Evolutionary conservation across 1,284 basidiomycete genomes (phyloP), one percentile per base, ranked within the genome.

Genomic region (Ceratobasidium sp.): DNA sequence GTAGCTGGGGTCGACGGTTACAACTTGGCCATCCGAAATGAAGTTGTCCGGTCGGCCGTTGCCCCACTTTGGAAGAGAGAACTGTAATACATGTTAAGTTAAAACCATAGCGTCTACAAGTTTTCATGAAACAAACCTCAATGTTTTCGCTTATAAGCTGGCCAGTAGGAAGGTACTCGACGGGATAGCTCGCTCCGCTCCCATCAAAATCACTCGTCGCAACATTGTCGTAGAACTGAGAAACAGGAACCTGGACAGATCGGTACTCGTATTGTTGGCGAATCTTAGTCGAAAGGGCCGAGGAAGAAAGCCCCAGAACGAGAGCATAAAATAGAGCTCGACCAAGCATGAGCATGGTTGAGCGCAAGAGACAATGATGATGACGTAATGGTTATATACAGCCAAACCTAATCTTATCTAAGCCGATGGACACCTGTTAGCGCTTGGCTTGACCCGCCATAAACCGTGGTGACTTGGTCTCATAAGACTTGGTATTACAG

Each of bases 181-280:
- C 52, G 2, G 73, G 63, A 73, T 71, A 77, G 6, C 44, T 44
- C n/a, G 46, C 62, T 18, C 71, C 72, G 26, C 35, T 63, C 46
- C 72, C 72, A 41, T 76, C 75, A 61, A 77, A 77, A 55, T 76
- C 67, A 9, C 35, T 61, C 18, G 75, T 75, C 1, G 75, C 76
- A n/a, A 70, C 61, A 35, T 76, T 76, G 62, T 77, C 67, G 69
- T 70, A 77, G 18, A 74, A 46, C 21, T 74, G 72, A 23, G 72
- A 61, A 50, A 77, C 73, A 18, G 76, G 44, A 28, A 77, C 11
- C 0, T 66, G 70, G 7, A 72, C 30, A 21, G 74, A 74, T 11
- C 49, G 59, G 55, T 75, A 76, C 16, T 66, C 52, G 41, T 69
- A 58, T 13, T 62, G 44, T 46, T 69, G 66, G 8, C 38, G 28